Evolutionary conservation across 176 grass and related monocot genomes (phyloP).

Genomic region (Cenchrus purpureus): DNA sequence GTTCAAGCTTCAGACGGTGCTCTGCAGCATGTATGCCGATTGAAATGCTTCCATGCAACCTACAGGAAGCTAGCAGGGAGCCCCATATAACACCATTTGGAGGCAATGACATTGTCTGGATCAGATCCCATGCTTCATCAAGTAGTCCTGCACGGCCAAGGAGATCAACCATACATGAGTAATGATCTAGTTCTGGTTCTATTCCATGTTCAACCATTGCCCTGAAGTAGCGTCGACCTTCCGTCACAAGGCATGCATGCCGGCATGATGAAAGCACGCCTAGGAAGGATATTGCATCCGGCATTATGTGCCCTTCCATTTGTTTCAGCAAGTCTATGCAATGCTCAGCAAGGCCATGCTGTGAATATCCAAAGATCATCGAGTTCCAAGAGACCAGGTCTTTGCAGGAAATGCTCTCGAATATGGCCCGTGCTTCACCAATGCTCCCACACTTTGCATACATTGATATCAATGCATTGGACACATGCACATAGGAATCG

Average conservation of each 20-base stretch:
- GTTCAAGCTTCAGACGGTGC: constrained; percentile 60
- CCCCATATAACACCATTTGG: constrained; percentile 65
- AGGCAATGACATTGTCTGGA: constrained; percentile 43
- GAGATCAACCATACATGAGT: constrained; percentile 74
- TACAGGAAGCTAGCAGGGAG: constrained; percentile 59
- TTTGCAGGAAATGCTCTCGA: constrained; percentile 38
- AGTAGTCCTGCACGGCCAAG: constrained; percentile 58
- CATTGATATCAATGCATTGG: constrained; percentile 61
- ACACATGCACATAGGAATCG: constrained; percentile 54
- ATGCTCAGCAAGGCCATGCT: constrained; percentile 58
- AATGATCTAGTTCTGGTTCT: constrained; percentile 61
- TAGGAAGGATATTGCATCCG: constrained; percentile 54
- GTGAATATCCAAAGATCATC: constrained; percentile 66
- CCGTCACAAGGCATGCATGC: constrained; percentile 47
- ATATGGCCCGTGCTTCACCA: constrained; percentile 42
- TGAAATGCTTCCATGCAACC: constrained; percentile 34
- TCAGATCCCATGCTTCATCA: constrained; percentile 59
- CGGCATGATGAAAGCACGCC: constrained; percentile 49
- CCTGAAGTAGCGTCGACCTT: constrained; percentile 38
- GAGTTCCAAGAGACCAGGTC: constrained; percentile 58
- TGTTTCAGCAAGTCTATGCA: constrained; percentile 46
- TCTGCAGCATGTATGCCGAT: constrained; percentile 52
- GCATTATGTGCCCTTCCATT: constrained; percentile 44
- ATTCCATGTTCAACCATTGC: constrained; percentile 49
- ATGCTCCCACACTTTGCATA: constrained; percentile 58